phyloP scores from a whole-genome alignment of 805 yeast species.

The Candida incommunis region DNA sequence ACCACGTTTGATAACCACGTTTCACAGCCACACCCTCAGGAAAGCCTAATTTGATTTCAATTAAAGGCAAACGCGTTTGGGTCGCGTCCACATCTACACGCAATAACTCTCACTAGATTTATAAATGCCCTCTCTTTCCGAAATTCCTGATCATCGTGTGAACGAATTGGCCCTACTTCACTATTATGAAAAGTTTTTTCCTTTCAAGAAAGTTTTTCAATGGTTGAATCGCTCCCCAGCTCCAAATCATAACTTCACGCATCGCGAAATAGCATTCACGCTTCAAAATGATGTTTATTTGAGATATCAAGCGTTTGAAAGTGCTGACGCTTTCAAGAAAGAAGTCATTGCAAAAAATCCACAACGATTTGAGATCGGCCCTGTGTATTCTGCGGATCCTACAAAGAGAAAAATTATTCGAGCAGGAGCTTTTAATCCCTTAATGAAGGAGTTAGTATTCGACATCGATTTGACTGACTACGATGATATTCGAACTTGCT shows the following conservation, averaged over 20 bases:
- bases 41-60: not conserved
- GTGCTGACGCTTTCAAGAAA: conserved; percentile 60
- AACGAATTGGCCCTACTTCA: not conserved
- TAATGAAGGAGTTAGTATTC: conserved; percentile 77
- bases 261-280: conserved; percentile 91
- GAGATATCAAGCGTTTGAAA: conserved; percentile 66
- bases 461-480: conserved; percentile 98
- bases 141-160: not conserved
- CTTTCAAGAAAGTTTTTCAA: conserved; percentile 64
- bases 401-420: conserved; percentile 65
- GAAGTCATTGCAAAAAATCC: conserved; percentile 66
- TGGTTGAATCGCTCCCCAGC: conserved; percentile 84
- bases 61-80: too few relatives aligned
- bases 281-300: conserved; percentile 77
- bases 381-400: conserved; percentile 81
- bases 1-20: too few relatives aligned
- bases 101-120: not conserved
- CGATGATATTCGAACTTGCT: conserved; percentile 87
- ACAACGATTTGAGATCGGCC: conserved; percentile 88
- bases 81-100: not conserved
- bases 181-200: conserved; percentile 35
- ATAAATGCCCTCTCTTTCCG: not conserved
- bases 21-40: too few relatives aligned
- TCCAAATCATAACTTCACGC: conserved; percentile 61
- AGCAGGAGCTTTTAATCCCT: conserved; percentile 64